Percentiles rank a stretch among this genome's conserved stretches.
Evolutionary conservation across 495 filamentous ascomycete species (phyloP).

Genomic region (Penicillium macrosclerotiorum): DNA sequence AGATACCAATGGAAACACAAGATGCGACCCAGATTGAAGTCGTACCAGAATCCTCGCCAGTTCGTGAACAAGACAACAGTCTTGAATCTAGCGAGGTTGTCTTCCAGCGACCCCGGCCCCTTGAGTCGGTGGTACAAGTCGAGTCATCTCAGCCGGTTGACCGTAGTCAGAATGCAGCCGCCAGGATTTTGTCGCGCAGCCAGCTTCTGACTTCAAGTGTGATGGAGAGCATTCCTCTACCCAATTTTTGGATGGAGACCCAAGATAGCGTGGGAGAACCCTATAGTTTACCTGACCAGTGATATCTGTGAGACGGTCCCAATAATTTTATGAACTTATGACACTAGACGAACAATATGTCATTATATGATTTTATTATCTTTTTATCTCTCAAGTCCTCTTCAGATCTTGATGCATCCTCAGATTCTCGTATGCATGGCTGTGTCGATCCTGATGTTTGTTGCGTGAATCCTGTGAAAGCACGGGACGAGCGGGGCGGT

Average conservation of each 20-base stretch:
- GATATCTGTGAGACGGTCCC: conserved; percentile 8
- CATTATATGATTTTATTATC: too few species aligned
- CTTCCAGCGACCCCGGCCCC: conserved; percentile 20
- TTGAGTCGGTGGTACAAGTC: conserved; percentile 38
- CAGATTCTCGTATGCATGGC: not conserved
- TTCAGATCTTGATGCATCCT: too few species aligned
- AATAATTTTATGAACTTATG: conserved; percentile 11
- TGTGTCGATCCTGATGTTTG: not conserved
- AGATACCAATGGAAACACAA: conserved; percentile 26
- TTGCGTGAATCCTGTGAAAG: not conserved
- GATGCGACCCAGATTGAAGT: conserved; percentile 33
- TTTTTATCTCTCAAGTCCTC: too few species aligned
- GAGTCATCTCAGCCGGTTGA: conserved; percentile 46
- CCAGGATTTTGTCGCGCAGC: conserved; percentile 32
- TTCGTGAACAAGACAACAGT: conserved; percentile 15
- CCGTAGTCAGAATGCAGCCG: conserved; percentile 17
- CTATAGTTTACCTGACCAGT: conserved; percentile 31
- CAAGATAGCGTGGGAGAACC: conserved; percentile 47
- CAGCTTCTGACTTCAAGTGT: conserved; percentile 45
- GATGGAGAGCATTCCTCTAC: conserved; percentile 47
- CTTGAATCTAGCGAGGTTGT: conserved; percentile 6
- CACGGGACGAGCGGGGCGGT: conserved; percentile 26
- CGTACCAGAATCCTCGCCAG: conserved; percentile 44
- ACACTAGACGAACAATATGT: too few species aligned
- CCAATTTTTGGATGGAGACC: conserved; percentile 39